phyloP scores from a whole-genome alignment of 495 filamentous ascomycete genomes.

The Trichoderma reesei region DNA sequence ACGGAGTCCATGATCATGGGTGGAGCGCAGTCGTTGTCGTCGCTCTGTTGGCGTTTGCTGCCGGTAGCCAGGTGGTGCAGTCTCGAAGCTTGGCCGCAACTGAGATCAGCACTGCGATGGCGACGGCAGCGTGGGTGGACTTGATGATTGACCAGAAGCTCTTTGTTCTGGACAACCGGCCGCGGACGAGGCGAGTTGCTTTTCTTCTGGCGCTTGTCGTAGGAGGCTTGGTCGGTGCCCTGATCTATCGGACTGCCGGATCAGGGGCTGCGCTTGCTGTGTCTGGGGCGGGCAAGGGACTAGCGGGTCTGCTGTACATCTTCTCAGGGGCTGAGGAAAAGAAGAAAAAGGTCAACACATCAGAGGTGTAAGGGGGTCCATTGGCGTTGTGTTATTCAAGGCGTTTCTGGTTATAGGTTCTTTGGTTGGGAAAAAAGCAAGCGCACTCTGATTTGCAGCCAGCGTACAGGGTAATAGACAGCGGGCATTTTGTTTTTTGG shows the following conservation, averaged over 20 bases:
- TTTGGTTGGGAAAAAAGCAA: background rate
- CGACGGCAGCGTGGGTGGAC: constrained; percentile 54
- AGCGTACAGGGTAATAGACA: background rate
- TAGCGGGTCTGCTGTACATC: constrained; percentile 36
- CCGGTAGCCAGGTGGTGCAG: constrained; percentile 51
- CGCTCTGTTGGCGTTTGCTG: constrained; percentile 43
- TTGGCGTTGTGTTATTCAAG: background rate
- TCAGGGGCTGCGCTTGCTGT: constrained; percentile 33
- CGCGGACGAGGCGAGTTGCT: constrained; percentile 39
- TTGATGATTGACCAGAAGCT: constrained; percentile 45
- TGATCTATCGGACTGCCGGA: constrained; percentile 31
- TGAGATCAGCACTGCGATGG: constrained; percentile 60
- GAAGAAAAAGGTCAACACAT: constrained; percentile 18
- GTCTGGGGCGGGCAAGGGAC: constrained; percentile 34
- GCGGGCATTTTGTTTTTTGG: background rate
- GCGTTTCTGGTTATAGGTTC: background rate
- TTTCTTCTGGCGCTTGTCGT: constrained; percentile 42
- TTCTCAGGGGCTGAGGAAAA: constrained; percentile 30
- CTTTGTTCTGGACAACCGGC: constrained; percentile 33
- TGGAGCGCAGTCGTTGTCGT: constrained; percentile 33
- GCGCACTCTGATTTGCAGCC: background rate
- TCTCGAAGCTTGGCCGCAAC: constrained; percentile 43
- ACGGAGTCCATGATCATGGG: constrained; percentile 25
- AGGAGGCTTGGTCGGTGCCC: constrained; percentile 46
- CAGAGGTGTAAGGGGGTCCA: background rate